A percentile compares a stretch with the other conserved stretches of the same genome.
Conservation (phyloP, 768 basidiomycete genomes). For the Rhizopogon roseolus region DNA sequence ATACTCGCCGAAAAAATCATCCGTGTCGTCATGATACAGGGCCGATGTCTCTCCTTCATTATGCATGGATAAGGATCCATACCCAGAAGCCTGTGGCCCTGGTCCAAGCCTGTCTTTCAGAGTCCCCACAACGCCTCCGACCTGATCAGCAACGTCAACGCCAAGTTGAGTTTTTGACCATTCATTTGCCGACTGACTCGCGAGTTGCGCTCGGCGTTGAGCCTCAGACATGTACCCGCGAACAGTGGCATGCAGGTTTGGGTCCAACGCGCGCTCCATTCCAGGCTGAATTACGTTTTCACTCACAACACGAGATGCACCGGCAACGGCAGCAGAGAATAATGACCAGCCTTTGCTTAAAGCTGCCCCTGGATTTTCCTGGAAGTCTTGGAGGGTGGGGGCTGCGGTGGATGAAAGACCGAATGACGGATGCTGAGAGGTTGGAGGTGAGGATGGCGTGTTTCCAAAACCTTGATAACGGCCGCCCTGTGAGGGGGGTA, state of each 20-base stretch:
- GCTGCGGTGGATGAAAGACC: slow-evolving; percentile 74
- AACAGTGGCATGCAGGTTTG: slow-evolving; percentile 70
- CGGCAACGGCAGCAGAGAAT: slow-evolving; percentile 80
- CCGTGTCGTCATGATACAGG: slow-evolving; percentile 54
- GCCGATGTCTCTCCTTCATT: slow-evolving; percentile 54
- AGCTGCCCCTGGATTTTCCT: slow-evolving; percentile 82
- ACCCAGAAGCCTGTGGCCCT: slow-evolving; percentile 50
- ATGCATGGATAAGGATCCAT: slow-evolving; percentile 41
- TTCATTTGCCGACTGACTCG: slow-evolving; percentile 63
- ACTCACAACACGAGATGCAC: slow-evolving; percentile 73
- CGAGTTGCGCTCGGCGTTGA: slow-evolving; percentile 55
- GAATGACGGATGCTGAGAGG: slow-evolving; percentile 59
- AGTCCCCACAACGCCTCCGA: slow-evolving; percentile 63
- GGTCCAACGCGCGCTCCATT: slow-evolving; percentile 76
- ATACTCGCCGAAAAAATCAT: slow-evolving; percentile 54
- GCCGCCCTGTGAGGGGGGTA: slow-evolving; percentile 93
- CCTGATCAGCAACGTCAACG: slow-evolving; percentile 78
- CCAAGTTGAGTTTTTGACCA: slow-evolving; percentile 78
- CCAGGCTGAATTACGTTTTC: slow-evolving; percentile 91
- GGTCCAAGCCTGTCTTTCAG: slow-evolving; percentile 56
- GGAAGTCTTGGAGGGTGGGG: slow-evolving; percentile 76
- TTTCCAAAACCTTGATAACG: slow-evolving; percentile 91
- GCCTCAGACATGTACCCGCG: slow-evolving; percentile 69
- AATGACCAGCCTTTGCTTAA: slow-evolving; percentile 94
- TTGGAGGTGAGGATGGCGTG: slow-evolving; percentile 58